phyloP scores from a whole-genome alignment of 306 rosid genomes.

The Cicer yamashitae region DNA sequence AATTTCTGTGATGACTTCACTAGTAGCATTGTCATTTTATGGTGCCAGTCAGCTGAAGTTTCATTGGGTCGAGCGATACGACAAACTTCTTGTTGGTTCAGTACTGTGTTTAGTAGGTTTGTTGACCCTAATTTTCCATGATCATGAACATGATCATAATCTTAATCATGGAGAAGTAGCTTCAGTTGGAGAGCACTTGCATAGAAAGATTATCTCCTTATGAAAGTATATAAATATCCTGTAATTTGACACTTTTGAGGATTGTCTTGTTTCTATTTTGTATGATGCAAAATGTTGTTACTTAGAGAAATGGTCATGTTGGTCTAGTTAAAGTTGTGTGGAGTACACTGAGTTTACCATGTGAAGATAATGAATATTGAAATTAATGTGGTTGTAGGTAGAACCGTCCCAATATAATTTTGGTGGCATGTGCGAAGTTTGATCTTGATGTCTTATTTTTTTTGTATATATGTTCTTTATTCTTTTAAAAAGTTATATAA shows the following conservation, averaged over 20 bases:
- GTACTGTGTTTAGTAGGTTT: slow-evolving; percentile 87
- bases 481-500: too few species aligned
- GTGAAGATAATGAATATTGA: slow-evolving; percentile 24
- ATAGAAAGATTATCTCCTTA: slow-evolving; percentile 68
- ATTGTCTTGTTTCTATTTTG: slow-evolving; percentile 28
- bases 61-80: slow-evolving; percentile 97
- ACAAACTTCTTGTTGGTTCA: slow-evolving; percentile 92
- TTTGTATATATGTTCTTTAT: too few species aligned
- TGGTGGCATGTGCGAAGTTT: too few species aligned
- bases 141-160: slow-evolving; percentile 56
- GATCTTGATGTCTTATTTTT: too few species aligned
- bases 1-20: slow-evolving; percentile 93
- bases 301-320: slow-evolving; percentile 32
- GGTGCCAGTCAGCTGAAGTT: slow-evolving; percentile 97
- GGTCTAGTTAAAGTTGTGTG: slow-evolving; percentile 21
- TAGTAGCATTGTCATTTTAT: slow-evolving; percentile 93
- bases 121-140: slow-evolving; percentile 77
- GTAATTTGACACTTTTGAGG: slow-evolving; percentile 35
- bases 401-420: too few species aligned
- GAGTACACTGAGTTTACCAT: slow-evolving; percentile 26
- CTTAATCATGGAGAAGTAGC: slow-evolving; percentile 56
- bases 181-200: slow-evolving; percentile 63
- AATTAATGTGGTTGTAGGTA: too few species aligned
- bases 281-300: slow-evolving; percentile 32
- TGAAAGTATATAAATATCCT: slow-evolving; percentile 46